These are phyloP conservation scores for Terfezia claveryi DNA, from an alignment of 495 filamentous ascomycete genomes.

Conservation along the genomic window DNA sequence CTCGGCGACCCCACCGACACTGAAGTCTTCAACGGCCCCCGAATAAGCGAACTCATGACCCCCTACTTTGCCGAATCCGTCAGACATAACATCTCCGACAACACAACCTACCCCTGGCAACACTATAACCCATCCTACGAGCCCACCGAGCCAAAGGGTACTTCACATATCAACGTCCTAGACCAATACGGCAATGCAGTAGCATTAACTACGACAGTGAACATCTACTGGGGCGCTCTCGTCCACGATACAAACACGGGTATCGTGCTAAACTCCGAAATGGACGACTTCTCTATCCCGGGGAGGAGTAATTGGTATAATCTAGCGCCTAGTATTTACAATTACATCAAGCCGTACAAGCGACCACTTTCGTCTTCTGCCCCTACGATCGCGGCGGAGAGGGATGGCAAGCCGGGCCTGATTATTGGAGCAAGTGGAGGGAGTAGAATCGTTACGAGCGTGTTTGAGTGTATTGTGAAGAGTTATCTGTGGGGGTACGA, in stretches of 20 bases:
- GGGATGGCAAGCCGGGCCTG: slow-evolving; percentile 6
- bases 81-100: slow-evolving; percentile 12
- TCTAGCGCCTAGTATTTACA: slow-evolving; percentile 12
- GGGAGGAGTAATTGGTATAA: slow-evolving; percentile 12
- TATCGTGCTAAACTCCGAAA: slow-evolving; percentile 14
- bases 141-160: slow-evolving; percentile 14
- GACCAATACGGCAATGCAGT: slow-evolving; percentile 15
- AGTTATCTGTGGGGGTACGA: slow-evolving; percentile 15
- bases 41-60: slow-evolving; percentile 11
- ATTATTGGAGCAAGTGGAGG: slow-evolving; percentile 16
- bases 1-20: slow-evolving; percentile 16
- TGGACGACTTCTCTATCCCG: slow-evolving; percentile 19
- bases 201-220: slow-evolving; percentile 15
- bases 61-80: slow-evolving; percentile 11
- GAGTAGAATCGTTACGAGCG: slow-evolving; percentile 16
- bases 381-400: slow-evolving; percentile 12
- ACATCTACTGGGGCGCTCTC: slow-evolving; percentile 17
- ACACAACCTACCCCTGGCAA: slow-evolving; percentile 12
- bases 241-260: slow-evolving; percentile 15
- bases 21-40: slow-evolving; percentile 8
- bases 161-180: slow-evolving; percentile 14
- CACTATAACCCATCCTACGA: slow-evolving; percentile 19
- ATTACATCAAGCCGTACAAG: slow-evolving; percentile 17
- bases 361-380: slow-evolving; percentile 14
- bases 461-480: slow-evolving; percentile 18